Evolutionary conservation across 805 yeast genomes (phyloP).

Genomic region (Tetrapisispora fleetii): DNA sequence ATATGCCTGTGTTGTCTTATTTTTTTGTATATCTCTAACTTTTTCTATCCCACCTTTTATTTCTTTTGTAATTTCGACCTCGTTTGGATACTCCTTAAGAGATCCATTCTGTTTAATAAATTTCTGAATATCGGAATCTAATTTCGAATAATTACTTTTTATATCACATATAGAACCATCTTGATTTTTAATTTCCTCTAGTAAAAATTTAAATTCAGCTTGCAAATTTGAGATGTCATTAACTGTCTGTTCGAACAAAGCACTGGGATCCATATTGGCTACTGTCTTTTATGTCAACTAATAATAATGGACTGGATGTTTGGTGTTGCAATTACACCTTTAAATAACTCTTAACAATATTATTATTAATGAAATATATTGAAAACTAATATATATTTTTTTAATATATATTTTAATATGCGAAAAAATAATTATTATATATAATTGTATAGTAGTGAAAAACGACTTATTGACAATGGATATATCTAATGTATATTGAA

Average conservation of each 20-base stretch:
- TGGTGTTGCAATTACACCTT: too few relatives aligned
- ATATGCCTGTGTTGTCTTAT: conserved; percentile 69
- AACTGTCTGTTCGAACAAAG: conserved; percentile 61
- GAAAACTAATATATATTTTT: neutral
- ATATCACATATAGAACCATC: conserved; percentile 60
- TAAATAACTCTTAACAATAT: too few relatives aligned
- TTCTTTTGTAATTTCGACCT: conserved; percentile 51
- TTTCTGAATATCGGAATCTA: conserved; percentile 76
- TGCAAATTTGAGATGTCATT: conserved; percentile 76
- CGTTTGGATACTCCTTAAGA: conserved; percentile 70
- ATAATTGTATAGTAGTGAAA: neutral
- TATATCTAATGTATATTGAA: too few relatives aligned
- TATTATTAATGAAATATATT: neutral
- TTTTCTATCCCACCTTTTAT: conserved; percentile 58
- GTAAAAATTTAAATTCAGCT: conserved; percentile 68
- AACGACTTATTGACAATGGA: too few relatives aligned
- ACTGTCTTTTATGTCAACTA: neutral
- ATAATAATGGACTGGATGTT: neutral
- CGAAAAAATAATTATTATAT: too few relatives aligned
- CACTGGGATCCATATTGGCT: conserved; percentile 74
- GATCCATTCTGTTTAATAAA: conserved; percentile 78
- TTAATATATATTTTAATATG: too few relatives aligned
- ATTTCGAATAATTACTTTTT: conserved; percentile 53
- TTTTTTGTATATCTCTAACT: conserved; percentile 57
- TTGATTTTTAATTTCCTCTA: conserved; percentile 66